Evolutionary conservation across 768 basidiomycete species (phyloP), one percentile per base, ranked within the genome.

Genomic region (Clathrus columnatus): DNA sequence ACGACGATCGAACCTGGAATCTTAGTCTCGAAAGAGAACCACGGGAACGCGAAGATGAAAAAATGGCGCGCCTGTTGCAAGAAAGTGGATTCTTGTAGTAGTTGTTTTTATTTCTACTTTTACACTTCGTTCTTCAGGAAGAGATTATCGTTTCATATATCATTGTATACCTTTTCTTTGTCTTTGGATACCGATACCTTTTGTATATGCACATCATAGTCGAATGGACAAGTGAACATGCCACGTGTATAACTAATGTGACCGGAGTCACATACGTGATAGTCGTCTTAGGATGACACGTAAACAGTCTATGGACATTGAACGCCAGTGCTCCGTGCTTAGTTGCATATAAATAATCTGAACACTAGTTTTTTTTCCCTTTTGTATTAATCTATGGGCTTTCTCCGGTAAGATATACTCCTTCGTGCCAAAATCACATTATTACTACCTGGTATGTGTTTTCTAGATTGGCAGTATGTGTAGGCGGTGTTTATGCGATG

Each of bases 31-130:
- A 87, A 64, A 77, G 90, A 20, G 95, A 99, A 67, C 95, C 95
- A 18, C 79, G 92, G 58, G 95, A 99, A 70, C 78, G 91, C 46
- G 95, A 97, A 62, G 92, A 95, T 61, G 95, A 96, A 73, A 91
- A 92, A 76, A 94, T 96, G 91, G 89, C 90, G 7, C 77, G 90
- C 48, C 71, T 92, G 57, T 71, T 92, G 43, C 90, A 92, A 65
- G 90, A 92, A 69, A 90, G 87, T 57, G 90, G 90, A 42, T 92
- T 92, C 73, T 70, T 91, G 70, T 91, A 52, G 46, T 17, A n/a
- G 10, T 28, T 24, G 11, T 48, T 48, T 24, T 10, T 10, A 10
- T 28, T 47, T 11, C 20, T 16, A 7, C 11, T 18, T 16, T 24
- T 48, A 18, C 3, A 17, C 27, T 48, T 48, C 46, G 23, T 48